Conservation (phyloP, 495 filamentous ascomycete genomes). For the Xylaria telfairii region DNA sequence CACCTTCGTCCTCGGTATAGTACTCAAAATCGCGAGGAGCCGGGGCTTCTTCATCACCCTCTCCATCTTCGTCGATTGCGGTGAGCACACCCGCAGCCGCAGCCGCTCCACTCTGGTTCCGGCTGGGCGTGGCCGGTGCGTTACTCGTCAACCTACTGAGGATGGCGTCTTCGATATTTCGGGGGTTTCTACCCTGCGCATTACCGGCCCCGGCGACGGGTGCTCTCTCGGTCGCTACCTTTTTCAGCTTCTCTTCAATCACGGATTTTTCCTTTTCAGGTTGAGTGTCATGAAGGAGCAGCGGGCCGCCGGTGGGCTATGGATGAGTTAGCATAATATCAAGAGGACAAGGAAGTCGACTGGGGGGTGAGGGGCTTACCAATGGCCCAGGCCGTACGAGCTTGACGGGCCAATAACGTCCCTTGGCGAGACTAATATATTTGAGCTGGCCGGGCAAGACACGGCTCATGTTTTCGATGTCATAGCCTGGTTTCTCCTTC, state of each 20-base stretch:
- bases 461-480: constrained; percentile 94
- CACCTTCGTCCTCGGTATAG: constrained; percentile 73
- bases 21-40: constrained; percentile 86
- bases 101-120: constrained; percentile 61
- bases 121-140: constrained; percentile 30
- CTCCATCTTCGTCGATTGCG: constrained; percentile 84
- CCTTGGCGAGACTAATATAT: constrained; percentile 88
- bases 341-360: constrained; percentile 13
- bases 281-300: constrained; percentile 85
- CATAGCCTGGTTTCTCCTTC: constrained; percentile 96
- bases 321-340: constrained; percentile 49
- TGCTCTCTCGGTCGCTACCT: constrained; percentile 70
- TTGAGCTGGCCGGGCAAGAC: constrained; percentile 93
- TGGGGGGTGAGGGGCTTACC: constrained; percentile 10
- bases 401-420: constrained; percentile 93
- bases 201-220: constrained; percentile 49
- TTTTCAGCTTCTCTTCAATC: constrained; percentile 86
- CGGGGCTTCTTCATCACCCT: constrained; percentile 81
- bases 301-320: constrained; percentile 91
- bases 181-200: constrained; percentile 32
- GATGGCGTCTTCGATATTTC: constrained; percentile 38
- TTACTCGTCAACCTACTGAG: constrained; percentile 35
- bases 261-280: constrained; percentile 78
- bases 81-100: constrained; percentile 82
- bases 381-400: constrained; percentile 65